phyloP scores from a whole-genome alignment of 1,284 basidiomycete species.

The Austroboletus olivaceoglutinosus region DNA sequence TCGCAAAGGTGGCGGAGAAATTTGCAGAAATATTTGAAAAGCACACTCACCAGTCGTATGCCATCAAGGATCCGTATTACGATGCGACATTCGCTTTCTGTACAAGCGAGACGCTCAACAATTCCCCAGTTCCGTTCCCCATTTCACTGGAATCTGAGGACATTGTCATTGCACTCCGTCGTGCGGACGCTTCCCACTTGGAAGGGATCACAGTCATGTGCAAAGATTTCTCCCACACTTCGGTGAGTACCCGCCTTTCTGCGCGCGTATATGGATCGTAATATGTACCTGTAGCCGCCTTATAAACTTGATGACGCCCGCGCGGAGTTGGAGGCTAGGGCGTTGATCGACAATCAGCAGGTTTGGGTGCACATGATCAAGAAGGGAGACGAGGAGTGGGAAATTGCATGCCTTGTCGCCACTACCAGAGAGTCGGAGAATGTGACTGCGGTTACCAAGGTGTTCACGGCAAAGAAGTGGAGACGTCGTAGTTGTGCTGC shows the following conservation, averaged over 20 bases:
- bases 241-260: conserved; percentile 43
- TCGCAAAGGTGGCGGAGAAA: conserved; percentile 42
- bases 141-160: conserved; percentile 8
- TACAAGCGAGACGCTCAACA: conserved; percentile 42
- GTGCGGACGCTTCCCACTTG: conserved; percentile 44
- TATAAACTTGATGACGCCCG: conserved; percentile 45
- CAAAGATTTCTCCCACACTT: conserved; percentile 54
- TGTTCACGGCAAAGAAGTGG: conserved; percentile 44
- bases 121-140: conserved; percentile 21
- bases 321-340: conserved; percentile 50
- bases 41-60: conserved; percentile 19
- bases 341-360: conserved; percentile 45
- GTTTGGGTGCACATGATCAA: conserved; percentile 61
- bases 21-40: conserved; percentile 51
- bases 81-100: conserved; percentile 59
- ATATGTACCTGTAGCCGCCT: conserved; percentile 39
- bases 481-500: conserved; percentile 45
- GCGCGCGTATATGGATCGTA: background rate
- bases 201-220: conserved; percentile 46
- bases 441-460: conserved; percentile 50
- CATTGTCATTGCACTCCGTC: conserved; percentile 40
- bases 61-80: conserved; percentile 52
- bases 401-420: conserved; percentile 67
- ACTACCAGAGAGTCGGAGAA: conserved; percentile 42
- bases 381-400: conserved; percentile 17